Base-by-base conservation (phyloP, 352 stramenopile genomes). In the Globisporangium emineosum region DNA sequence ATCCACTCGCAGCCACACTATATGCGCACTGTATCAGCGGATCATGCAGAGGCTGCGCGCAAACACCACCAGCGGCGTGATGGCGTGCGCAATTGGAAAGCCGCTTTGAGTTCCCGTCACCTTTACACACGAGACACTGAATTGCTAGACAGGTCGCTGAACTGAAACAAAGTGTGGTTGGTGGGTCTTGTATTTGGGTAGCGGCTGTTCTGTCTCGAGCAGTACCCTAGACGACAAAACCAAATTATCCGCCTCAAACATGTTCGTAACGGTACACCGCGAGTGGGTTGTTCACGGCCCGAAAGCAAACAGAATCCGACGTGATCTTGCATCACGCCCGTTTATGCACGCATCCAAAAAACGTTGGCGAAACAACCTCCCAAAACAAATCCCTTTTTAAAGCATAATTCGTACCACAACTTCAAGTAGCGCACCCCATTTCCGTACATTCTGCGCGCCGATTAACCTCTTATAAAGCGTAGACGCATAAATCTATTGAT, bases 351-450 rank as follows among this genome's bases (percentile, higher is more conserved):
- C 19, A 43, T 7, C 19, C 13, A 3, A 43, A 57, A 57, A 57
- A 19, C n/a, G 52, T 42, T 62, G 23, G 25, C 40, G 23, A 53
- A 62, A 52, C 37, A 61, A n/a, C 42, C 57, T 62, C 35, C 5
- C n/a, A 3, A 10, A 3, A 0, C 9, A 19, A 1, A 23, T 43
- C 57, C 57, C 43, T 2, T 17, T 5, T 1, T 30, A 7, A 15
- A 29, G 25, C 17, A 42, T 54, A 54, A 25, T 17, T 3, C 1
- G 12, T 23, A 15, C 1, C 21, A 6, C 6, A 27, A 32, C 23
- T 42, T 53, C 56, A 42, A 61, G 13, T 5, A n/a, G 17, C 27
- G n/a, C 19, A 3, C 23, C 19, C 15, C 15, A 1, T 29, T 42
- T 42, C 29, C 30, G 8, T 23, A 32, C 21, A 23, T 19, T n/a